Base-by-base conservation (phyloP, 1,284 basidiomycete genomes). In the Neolentinus lepideus region DNA sequence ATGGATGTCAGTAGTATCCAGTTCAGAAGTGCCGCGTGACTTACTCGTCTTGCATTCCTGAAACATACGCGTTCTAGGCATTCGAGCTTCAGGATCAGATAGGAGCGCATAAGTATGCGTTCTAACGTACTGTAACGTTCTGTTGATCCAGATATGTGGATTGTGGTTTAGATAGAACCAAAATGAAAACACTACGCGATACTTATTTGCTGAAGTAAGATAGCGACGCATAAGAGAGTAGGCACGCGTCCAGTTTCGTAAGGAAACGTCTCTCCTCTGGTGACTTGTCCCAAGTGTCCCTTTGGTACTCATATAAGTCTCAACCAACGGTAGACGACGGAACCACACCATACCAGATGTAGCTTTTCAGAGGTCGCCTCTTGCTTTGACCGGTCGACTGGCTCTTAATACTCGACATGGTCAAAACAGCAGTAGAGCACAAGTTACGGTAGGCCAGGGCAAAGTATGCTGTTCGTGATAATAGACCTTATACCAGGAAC, bases 201-300 rank as follows among this genome's bases (percentile, higher is more conserved):
- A 67, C 67, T 68, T 60, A 71, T 69, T 75, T 75, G 69, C 72
- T 73, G 60, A 73, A 72, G 60, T 74, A 72, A 29, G 71, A 73
- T 9, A 75, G 59, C 10, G 70, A 65, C 1, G 73, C 73, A 53
- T 74, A 74, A 0, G 71, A 69, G 27, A 74, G 61, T 22, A 75
- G 65, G 53, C 68, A 73, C 1, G 69, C 64, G 56, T 75, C 73
- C 9, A 75, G 65, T 57, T 66, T 69, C 54, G 59, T 62, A n/a
- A 74, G 58, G 51, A 75, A 73, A n/a, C 60, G 61, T 11, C 72
- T 67, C 58, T 74, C 72, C 38, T 72, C 71, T 2, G 68, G 68
- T 3, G 70, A 62, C 61, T 75, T 75, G 58, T 75, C 67, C 71
- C 71, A 74, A 14, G 72, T 70, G 56, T 74, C 72, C 73, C 73